These are phyloP conservation scores for Verticillium klebahnii DNA, from an alignment of 2,329 filamentous ascomycete genomes.

Conservation along the genomic window DNA sequence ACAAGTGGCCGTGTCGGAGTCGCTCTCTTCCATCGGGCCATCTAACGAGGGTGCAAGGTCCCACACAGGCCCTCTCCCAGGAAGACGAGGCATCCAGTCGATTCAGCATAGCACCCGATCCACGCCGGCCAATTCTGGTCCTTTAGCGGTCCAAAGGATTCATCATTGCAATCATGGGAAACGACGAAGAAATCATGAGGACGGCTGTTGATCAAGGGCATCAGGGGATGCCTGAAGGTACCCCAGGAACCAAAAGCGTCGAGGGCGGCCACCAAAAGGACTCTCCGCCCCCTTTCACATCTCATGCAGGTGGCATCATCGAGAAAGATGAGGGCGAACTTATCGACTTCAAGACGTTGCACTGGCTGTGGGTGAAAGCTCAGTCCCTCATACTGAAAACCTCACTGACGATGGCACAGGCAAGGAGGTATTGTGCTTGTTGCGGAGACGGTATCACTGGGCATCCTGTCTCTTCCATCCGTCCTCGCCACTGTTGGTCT, in stretches of 20 bases:
- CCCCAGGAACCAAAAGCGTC: not conserved
- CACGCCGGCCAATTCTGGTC: not conserved
- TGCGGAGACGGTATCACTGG: slow-evolving; percentile 38
- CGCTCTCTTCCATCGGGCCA: not conserved
- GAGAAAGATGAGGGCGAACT: not conserved
- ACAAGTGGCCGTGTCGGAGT: not conserved
- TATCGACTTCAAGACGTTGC: not conserved
- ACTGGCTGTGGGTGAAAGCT: not conserved
- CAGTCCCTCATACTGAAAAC: not conserved
- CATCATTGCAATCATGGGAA: not conserved
- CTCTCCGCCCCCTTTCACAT: not conserved
- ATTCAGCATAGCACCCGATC: not conserved
- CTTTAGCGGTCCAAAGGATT: not conserved
- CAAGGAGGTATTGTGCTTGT: slow-evolving; percentile 37
- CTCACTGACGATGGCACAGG: slow-evolving; percentile 15
- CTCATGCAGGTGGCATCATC: not conserved
- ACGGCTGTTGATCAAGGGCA: not conserved
- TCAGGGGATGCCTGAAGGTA: not conserved
- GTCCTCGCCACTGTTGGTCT: slow-evolving; percentile 69
- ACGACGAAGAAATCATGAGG: not conserved
- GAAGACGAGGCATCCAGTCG: too few relatives aligned
- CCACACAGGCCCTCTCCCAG: too few relatives aligned
- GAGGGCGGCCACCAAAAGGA: not conserved
- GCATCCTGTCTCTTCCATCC: slow-evolving; percentile 66
- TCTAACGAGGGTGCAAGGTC: too few relatives aligned